Base-by-base conservation (phyloP, 257 asterid species). In the Solanum sitiens region DNA sequence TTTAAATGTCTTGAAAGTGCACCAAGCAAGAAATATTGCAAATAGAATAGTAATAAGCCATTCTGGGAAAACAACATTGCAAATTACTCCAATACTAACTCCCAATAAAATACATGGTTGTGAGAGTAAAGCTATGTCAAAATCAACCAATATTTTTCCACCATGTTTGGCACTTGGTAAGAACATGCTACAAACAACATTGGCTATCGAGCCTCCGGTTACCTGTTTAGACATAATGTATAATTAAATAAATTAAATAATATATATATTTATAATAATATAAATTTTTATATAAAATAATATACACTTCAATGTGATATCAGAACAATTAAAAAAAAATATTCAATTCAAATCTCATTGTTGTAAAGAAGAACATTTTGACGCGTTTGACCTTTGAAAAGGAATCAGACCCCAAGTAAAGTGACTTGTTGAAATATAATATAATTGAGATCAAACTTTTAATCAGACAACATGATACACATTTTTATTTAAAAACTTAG, bases 21-120 rank as follows among this genome's bases (percentile, higher is more conserved):
- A 94, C 77, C 95, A 91, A 5, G 93, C 98, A 30, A 95, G 93
- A 86, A 96, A 95, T 44, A 90, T 50, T 15, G 94, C 95, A 86
- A 96, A 96, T 44, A 92, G 45, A 0, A 90, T 23, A 4, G 95
- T 93, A 37, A 94, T 93, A 4, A 96, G 87, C 99, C 98, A 95
- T 88, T 93, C 98, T 0, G 99, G 98, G 40, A 95, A 83, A 33
- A 96, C 89, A 83, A 89, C 42, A 71, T 96, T 95, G 86, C 92
- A 90, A 44, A 96, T 89, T 42, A 96, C 99, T 3, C 99, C 99
- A 23, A 87, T 70, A 86, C 98, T 94, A 39, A 95, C 99, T 15
- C 99, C 99, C 82, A 95, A 37, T 76, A 95, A 87, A 94, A 96
- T 95, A 90, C 91, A 91, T 23, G 99, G 99, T 94, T 96, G 97